Percentiles rank a stretch among this genome's conserved stretches.
phyloP scores from a whole-genome alignment of 2,329 filamentous ascomycete species.

The Colletotrichum sidae region DNA sequence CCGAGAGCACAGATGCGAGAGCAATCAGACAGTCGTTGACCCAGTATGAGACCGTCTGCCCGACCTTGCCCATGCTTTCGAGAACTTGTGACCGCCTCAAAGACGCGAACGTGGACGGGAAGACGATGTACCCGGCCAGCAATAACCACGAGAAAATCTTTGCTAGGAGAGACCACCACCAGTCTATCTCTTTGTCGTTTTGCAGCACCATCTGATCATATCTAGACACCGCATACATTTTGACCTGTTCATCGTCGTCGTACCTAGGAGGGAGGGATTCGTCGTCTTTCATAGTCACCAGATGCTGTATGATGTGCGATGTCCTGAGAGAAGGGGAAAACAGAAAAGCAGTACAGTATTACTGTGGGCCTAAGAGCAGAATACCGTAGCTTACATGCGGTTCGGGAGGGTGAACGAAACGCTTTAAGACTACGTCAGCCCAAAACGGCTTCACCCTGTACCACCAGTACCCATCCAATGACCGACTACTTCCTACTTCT shows the following conservation, averaged over 20 bases:
- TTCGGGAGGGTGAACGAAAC: background rate
- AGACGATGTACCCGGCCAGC: no score
- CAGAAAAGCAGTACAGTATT: background rate
- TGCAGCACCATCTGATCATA: no score
- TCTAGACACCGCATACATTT: no score
- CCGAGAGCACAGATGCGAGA: conserved; percentile 10
- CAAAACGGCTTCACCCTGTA: background rate
- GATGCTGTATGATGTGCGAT: no score
- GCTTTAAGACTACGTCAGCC: background rate
- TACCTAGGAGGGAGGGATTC: no score
- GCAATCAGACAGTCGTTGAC: conserved; percentile 14
- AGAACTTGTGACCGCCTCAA: background rate
- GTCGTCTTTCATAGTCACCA: no score
- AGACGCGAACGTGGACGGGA: no score
- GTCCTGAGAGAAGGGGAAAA: no score
- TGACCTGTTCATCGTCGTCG: no score
- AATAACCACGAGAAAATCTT: no score
- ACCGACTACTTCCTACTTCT: background rate
- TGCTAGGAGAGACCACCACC: no score
- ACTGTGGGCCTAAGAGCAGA: background rate
- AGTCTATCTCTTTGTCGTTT: no score
- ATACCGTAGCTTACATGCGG: background rate
- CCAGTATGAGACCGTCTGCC: background rate
- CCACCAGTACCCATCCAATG: background rate
- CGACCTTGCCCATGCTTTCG: conserved; percentile 7